Percentiles rank a stretch among this genome's conserved stretches.
Evolutionary conservation across 192 early-diverging fungal species (phyloP).

Genomic region (Backusella tuberculispora): DNA sequence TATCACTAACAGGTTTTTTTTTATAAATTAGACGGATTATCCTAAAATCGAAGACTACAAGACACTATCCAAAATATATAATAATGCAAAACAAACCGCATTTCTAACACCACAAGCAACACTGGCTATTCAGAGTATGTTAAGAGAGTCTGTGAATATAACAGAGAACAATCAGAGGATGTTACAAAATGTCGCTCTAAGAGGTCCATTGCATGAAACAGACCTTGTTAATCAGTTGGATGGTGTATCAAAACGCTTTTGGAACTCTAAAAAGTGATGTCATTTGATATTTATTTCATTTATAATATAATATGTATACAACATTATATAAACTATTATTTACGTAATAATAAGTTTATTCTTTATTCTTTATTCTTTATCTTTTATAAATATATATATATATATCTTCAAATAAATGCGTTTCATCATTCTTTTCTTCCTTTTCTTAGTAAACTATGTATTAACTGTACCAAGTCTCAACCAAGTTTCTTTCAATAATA

Average conservation of each 20-base stretch:
- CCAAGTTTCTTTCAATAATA: not conserved
- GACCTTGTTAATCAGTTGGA: slow-evolving; percentile 7
- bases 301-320: too few relatives aligned
- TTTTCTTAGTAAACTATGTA: slow-evolving; percentile 7
- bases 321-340: too few relatives aligned
- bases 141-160: slow-evolving; percentile 6
- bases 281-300: not conserved
- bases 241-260: not conserved
- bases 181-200: slow-evolving; percentile 6
- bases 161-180: slow-evolving; percentile 7
- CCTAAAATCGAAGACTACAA: not conserved
- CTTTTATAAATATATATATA: not conserved
- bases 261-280: slow-evolving; percentile 5
- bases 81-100: not conserved
- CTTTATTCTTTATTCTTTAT: not conserved
- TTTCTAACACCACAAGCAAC: slow-evolving; percentile 15
- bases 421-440: not conserved
- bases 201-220: not conserved
- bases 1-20: not conserved
- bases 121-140: not conserved
- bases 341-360: not conserved
- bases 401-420: too few relatives aligned
- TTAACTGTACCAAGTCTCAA: slow-evolving; percentile 14
- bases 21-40: not conserved
- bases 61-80: not conserved